phyloP scores from a whole-genome alignment of 805 yeast genomes.

The Ogataea populi-albae region DNA sequence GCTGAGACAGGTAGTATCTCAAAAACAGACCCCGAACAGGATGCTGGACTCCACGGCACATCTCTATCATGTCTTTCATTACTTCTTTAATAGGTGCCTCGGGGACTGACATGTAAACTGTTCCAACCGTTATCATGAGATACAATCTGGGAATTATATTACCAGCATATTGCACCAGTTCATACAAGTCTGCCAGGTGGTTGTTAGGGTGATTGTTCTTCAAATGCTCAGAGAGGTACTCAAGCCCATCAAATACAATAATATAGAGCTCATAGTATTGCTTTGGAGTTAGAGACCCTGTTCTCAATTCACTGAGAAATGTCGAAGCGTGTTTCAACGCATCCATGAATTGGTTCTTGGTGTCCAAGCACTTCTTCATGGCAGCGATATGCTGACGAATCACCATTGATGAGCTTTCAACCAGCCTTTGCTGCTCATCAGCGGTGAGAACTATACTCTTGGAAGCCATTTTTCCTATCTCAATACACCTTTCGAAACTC shows the following conservation, averaged over 20 bases:
- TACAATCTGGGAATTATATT: slow-evolving; percentile 89
- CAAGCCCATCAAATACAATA: slow-evolving; percentile 77
- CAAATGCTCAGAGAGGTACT: slow-evolving; percentile 60
- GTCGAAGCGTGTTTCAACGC: slow-evolving; percentile 85
- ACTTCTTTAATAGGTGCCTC: slow-evolving; percentile 83
- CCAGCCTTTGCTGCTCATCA: slow-evolving; percentile 26
- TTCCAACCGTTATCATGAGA: slow-evolving; percentile 93
- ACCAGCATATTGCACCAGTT: slow-evolving; percentile 92
- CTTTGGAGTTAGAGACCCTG: slow-evolving; percentile 74
- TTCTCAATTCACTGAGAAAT: slow-evolving; percentile 76
- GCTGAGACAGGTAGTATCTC: slow-evolving; percentile 83
- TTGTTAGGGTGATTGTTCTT: slow-evolving; percentile 64
- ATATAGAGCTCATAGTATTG: slow-evolving; percentile 92
- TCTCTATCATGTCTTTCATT: slow-evolving; percentile 94
- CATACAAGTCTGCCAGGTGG: slow-evolving; percentile 86
- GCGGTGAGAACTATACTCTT: slow-evolving; percentile 17
- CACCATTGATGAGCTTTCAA: slow-evolving; percentile 45
- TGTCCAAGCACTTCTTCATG: slow-evolving; percentile 74
- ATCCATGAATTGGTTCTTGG: slow-evolving; percentile 69
- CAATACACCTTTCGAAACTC: slow-evolving; percentile 7
- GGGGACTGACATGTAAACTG: slow-evolving; percentile 74
- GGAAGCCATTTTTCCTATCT: slow-evolving; percentile 16
- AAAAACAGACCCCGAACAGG: slow-evolving; percentile 90
- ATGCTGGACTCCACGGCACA: slow-evolving; percentile 96
- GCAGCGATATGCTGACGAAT: slow-evolving; percentile 69